Evolutionary conservation across 2,329 filamentous ascomycete species (phyloP), one percentile per base, ranked within the genome.

Genomic region (Microdochium trichocladiopsis): DNA sequence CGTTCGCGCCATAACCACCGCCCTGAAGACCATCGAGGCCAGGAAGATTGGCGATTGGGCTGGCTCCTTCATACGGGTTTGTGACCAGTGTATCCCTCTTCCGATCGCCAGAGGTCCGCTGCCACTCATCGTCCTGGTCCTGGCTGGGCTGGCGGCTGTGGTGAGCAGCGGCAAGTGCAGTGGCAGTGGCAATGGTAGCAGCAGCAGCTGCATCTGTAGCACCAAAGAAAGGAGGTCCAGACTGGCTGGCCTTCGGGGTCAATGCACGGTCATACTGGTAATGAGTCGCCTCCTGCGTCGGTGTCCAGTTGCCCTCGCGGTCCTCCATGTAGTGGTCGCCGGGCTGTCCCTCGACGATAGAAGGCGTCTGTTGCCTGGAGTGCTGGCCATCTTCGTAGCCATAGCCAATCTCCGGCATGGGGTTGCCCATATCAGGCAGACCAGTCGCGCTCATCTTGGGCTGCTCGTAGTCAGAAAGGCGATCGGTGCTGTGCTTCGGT

Each of bases 381-480:
- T 58, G 53, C 22, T 71, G 69, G 18, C 41, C 41, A 36, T 82
- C 79, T 11, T 79, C 74, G 53, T 76, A 72, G 50, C 69, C 73
- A 58, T 89, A 87, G 3, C 87, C 90, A 61, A 88, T 84, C 63
- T 92, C 90, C 0, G 87, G 89, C 74, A 92, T 81, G 4, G 87
- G 86, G 59, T 92, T 77, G 52, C 84, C 71, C 33, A 80, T 70
- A 57, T 86, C 78, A 3, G 90, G 90, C 55, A 92, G 66, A 48
- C 84, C 86, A 64, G 78, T 90, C 45, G 86, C 81, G 41, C 79
- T 79, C 75, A 95, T 74, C 59, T 80, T 78, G 1, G 76, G 73
- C 14, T 71, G 65, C 4, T 79, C 74, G 47, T 68, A 68, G 21
- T 80, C 76, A 16, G 76, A 75, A n/a, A 82, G 70, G 33, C 75